Evolutionary conservation across 1,139 yeast genomes (phyloP).

Genomic region (Sugiyamaella novakii): DNA sequence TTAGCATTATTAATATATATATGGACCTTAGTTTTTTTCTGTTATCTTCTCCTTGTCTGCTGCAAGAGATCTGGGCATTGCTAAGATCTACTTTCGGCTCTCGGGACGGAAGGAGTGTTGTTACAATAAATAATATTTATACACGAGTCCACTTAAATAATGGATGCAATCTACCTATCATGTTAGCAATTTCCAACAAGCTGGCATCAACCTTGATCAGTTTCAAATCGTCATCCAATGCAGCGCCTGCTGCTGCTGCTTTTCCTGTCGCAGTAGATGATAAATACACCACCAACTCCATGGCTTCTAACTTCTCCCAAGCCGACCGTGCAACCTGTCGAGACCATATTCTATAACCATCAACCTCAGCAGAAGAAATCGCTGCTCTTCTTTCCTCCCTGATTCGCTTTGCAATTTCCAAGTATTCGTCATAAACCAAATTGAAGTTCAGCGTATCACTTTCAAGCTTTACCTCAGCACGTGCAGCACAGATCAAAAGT

Average conservation of each 20-base stretch:
- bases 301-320: constrained; percentile 42
- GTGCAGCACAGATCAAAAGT: constrained; percentile 69
- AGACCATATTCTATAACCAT: constrained; percentile 42
- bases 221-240: constrained; percentile 36
- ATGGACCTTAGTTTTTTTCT: too few relatives aligned
- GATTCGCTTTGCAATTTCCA: constrained; percentile 52
- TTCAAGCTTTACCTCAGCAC: constrained; percentile 64
- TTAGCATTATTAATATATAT: too few relatives aligned
- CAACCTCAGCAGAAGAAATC: constrained; percentile 29
- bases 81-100: too few relatives aligned
- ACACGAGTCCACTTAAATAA: constrained; percentile 41
- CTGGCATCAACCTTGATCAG: constrained; percentile 43
- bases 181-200: constrained; percentile 38
- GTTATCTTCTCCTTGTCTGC: too few relatives aligned
- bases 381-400: constrained; percentile 47
- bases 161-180: constrained; percentile 38
- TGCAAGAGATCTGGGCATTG: too few relatives aligned
- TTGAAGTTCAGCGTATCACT: constrained; percentile 63
- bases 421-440: constrained; percentile 75
- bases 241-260: constrained; percentile 22
- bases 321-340: constrained; percentile 40
- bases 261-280: constrained; percentile 23
- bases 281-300: constrained; percentile 37
- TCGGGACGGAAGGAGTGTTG: too few relatives aligned
- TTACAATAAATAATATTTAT: constrained; percentile 23